phyloP scores from a whole-genome alignment of 1,284 basidiomycete genomes.

The Sanghuangporus baumii region DNA sequence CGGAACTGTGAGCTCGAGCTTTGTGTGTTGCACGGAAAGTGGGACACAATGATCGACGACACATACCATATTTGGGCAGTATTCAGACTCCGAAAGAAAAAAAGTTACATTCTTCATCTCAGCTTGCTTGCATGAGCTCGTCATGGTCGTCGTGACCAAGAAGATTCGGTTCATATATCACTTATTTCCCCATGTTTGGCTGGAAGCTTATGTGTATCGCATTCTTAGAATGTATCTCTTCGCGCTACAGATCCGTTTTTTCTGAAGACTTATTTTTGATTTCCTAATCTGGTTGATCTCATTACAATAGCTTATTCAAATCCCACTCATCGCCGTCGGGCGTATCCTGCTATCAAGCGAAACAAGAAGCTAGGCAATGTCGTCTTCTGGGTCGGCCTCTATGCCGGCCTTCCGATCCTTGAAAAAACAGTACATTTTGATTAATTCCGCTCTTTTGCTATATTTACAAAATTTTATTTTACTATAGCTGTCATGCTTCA shows the following conservation, averaged over 20 bases:
- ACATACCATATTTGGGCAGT: too few relatives aligned
- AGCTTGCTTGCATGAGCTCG: slow-evolving; percentile 87
- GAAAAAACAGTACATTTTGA: too few relatives aligned
- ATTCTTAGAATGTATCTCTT: slow-evolving; percentile 67
- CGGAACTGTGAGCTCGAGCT: too few relatives aligned
- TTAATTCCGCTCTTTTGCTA: too few relatives aligned
- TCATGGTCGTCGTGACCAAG: slow-evolving; percentile 94
- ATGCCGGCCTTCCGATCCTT: slow-evolving; percentile 90
- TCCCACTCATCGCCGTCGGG: slow-evolving; percentile 85
- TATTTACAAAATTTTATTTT: too few relatives aligned
- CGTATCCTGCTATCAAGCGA: slow-evolving; percentile 67
- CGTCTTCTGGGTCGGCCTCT: slow-evolving; percentile 90
- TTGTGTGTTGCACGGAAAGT: too few relatives aligned
- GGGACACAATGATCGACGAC: too few relatives aligned
- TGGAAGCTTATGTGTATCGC: neutral
- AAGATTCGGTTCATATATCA: slow-evolving; percentile 66
- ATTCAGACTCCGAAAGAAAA: too few relatives aligned
- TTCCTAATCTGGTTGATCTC: slow-evolving; percentile 20
- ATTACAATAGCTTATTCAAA: slow-evolving; percentile 71
- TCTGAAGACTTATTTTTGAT: neutral
- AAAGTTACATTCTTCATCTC: slow-evolving; percentile 89
- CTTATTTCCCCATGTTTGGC: neutral
- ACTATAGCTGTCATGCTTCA: too few relatives aligned
- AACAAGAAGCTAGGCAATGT: slow-evolving; percentile 79
- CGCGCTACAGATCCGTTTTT: slow-evolving; percentile 43